Evolutionary conservation across 176 grass and related monocot species (phyloP).

Genomic region (Musa beccarii): DNA sequence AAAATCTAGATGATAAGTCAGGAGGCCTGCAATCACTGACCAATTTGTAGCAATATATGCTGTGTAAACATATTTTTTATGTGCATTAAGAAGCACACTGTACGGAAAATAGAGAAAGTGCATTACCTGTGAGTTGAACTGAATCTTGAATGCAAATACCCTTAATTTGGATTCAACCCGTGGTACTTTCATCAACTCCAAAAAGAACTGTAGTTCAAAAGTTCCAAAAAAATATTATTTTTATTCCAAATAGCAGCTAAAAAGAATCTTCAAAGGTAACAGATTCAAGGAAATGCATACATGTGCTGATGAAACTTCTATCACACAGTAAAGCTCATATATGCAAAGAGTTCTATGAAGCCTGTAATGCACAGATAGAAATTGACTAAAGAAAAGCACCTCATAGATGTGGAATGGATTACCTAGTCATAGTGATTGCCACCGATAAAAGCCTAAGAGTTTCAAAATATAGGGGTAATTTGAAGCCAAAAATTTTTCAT

Average conservation of each 20-base stretch:
- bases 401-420: neutral
- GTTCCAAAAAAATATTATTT: slow-evolving; percentile 7
- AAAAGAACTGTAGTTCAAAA: slow-evolving; percentile 63
- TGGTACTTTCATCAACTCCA: slow-evolving; percentile 98
- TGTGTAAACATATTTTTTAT: neutral
- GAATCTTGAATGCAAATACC: slow-evolving; percentile 95
- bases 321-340: neutral
- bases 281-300: neutral
- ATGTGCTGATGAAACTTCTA: neutral
- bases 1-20: slow-evolving; percentile 21
- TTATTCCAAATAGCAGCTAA: neutral
- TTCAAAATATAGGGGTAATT: neutral
- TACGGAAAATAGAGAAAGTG: neutral
- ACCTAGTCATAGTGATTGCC: neutral
- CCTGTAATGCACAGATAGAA: neutral
- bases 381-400: neutral
- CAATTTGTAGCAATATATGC: neutral
- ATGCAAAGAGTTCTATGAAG: neutral
- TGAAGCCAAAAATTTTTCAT: neutral
- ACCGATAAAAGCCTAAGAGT: neutral
- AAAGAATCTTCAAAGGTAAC: neutral
- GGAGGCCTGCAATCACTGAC: neutral
- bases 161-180: slow-evolving; percentile 85
- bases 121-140: slow-evolving; percentile 66
- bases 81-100: neutral